A percentile compares a stretch with the other conserved stretches of the same genome.
Evolutionary conservation across 495 filamentous ascomycete species (phyloP).

Genomic region (Penicillium bovifimosum): DNA sequence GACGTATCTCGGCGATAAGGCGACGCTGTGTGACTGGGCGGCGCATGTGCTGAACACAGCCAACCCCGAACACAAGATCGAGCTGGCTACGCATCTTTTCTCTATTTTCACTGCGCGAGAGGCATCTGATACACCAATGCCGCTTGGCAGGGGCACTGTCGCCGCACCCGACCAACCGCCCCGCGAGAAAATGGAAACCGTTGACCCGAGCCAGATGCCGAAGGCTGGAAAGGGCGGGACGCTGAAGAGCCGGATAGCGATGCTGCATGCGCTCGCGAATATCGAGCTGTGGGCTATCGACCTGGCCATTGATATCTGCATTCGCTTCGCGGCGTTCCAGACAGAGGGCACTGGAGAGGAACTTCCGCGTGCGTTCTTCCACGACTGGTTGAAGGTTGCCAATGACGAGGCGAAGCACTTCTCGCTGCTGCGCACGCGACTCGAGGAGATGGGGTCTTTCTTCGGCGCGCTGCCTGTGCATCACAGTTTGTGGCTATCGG

Average conservation of each 20-base stretch:
- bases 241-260: constrained; percentile 44
- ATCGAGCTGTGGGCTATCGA: constrained; percentile 53
- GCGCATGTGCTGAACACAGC: constrained; percentile 46
- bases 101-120: constrained; percentile 39
- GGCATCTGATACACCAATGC: constrained; percentile 38
- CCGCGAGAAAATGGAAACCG: constrained; percentile 37
- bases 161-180: constrained; percentile 41
- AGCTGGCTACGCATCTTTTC: constrained; percentile 46
- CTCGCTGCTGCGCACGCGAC: constrained; percentile 42
- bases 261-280: constrained; percentile 50
- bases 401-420: constrained; percentile 52
- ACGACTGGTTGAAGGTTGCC: constrained; percentile 52
- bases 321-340: constrained; percentile 47
- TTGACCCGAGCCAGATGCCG: constrained; percentile 42
- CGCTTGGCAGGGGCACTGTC: constrained; percentile 36
- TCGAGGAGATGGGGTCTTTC: constrained; percentile 46
- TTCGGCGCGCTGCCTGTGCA: constrained; percentile 49
- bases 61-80: constrained; percentile 49
- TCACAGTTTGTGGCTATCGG: constrained; percentile 47
- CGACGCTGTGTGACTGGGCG: constrained; percentile 48
- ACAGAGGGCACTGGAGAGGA: constrained; percentile 25
- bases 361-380: constrained; percentile 46
- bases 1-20: constrained; percentile 39
- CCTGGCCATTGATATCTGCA: constrained; percentile 50
- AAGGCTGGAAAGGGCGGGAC: constrained; percentile 40